Percentiles rank a stretch among this genome's conserved stretches.
These are phyloP conservation scores for Botryotinia convoluta DNA, from an alignment of 2,329 filamentous ascomycete genomes.

Conservation along the genomic window DNA sequence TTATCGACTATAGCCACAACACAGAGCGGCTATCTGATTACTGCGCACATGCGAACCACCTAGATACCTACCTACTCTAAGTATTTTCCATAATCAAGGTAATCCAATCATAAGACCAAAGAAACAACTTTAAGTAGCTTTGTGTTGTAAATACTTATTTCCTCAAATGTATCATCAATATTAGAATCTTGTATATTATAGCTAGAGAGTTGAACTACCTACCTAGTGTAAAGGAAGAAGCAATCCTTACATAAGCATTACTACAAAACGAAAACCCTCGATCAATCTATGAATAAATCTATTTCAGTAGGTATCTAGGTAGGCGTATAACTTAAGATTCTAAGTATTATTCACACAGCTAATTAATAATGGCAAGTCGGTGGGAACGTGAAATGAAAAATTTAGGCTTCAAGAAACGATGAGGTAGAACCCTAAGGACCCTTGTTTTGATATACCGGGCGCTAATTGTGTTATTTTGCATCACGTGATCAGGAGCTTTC, in stretches of 20 bases:
- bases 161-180: too few relatives aligned
- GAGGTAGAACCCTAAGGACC: too few relatives aligned
- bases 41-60: background rate
- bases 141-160: background rate
- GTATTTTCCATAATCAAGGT: rapidly evolving
- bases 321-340: too few relatives aligned
- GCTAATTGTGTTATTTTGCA: too few relatives aligned
- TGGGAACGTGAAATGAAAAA: too few relatives aligned
- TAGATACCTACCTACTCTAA: background rate
- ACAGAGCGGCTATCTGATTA: background rate
- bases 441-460: too few relatives aligned
- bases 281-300: background rate
- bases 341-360: too few relatives aligned
- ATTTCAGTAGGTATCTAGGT: too few relatives aligned
- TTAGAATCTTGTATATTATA: too few relatives aligned
- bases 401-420: too few relatives aligned
- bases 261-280: background rate
- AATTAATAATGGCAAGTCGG: too few relatives aligned
- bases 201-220: background rate
- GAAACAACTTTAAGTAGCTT: background rate
- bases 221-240: background rate
- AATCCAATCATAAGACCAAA: background rate
- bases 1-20: background rate
- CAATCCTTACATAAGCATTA: background rate
- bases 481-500: too few relatives aligned